Evolutionary conservation across 345 rosid genomes (phyloP).

Genomic region (Populus euphratica): DNA sequence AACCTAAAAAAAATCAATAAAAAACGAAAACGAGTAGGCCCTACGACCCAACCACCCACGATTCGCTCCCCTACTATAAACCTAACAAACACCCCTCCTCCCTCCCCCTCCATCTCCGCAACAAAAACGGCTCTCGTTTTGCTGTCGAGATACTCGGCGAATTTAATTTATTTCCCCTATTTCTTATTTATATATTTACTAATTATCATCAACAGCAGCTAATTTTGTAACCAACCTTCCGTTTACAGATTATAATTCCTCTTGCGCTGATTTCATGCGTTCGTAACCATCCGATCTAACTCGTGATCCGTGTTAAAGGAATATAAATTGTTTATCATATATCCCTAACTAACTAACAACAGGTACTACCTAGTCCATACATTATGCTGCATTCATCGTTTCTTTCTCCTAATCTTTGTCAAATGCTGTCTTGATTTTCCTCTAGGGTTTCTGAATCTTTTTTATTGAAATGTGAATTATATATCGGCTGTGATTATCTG

Average conservation of each 20-base stretch:
- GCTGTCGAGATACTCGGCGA: conserved; percentile 41
- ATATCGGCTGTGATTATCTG: background rate
- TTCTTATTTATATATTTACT: background rate
- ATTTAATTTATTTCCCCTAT: conserved; percentile 12
- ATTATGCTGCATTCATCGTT: background rate
- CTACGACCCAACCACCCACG: conserved; percentile 1
- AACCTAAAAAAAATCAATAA: background rate
- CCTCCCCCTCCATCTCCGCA: background rate
- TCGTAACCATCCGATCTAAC: conserved; percentile 50
- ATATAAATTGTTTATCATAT: background rate
- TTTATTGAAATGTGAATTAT: conserved; percentile 14
- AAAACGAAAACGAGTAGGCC: conserved; percentile 7
- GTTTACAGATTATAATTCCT: background rate
- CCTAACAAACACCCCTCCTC: background rate
- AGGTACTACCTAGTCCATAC: conserved; percentile 3
- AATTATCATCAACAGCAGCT: too few relatives aligned
- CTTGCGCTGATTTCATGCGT: background rate
- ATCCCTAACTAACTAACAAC: background rate
- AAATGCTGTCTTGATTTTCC: background rate
- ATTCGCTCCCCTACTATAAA: conserved; percentile 1
- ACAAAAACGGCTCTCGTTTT: conserved; percentile 10
- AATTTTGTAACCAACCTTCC: background rate
- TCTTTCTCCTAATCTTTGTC: background rate
- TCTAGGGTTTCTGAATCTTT: background rate
- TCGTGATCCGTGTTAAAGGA: conserved; percentile 26